A percentile compares a stretch with the other conserved stretches of the same genome.
Evolutionary conservation across 192 early-diverging fungal genomes (phyloP).

Genomic region (Gigaspora rosea): DNA sequence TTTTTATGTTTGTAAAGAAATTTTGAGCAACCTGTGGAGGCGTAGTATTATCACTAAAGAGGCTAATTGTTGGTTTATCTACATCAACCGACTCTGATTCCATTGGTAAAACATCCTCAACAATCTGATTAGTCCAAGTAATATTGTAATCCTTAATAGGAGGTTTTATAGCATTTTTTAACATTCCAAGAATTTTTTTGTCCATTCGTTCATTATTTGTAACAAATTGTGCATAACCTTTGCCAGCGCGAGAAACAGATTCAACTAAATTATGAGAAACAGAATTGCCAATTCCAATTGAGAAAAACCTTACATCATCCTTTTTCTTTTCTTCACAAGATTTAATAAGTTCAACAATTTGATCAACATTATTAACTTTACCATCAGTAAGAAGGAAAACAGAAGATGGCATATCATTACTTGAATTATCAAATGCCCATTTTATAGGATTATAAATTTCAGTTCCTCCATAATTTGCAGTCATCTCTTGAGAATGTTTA

Average conservation of each 20-base stretch:
- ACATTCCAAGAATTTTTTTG: too few relatives aligned
- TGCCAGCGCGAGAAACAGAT: conserved; percentile 49
- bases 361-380: conserved; percentile 48
- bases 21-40: background rate
- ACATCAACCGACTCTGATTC: background rate
- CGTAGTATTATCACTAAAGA: background rate
- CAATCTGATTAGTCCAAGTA: background rate
- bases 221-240: conserved; percentile 47
- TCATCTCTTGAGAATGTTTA: conserved; percentile 33
- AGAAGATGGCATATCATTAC: too few relatives aligned
- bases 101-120: too few relatives aligned
- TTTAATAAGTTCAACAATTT: conserved; percentile 41
- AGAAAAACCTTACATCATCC: conserved; percentile 45
- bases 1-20: background rate
- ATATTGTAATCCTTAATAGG: conserved; percentile 50
- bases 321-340: conserved; percentile 11
- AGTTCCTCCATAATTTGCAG: conserved; percentile 46
- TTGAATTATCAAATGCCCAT: too few relatives aligned
- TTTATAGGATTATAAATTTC: too few relatives aligned
- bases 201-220: too few relatives aligned
- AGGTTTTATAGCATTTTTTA: conserved; percentile 41
- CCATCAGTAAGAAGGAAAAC: conserved; percentile 51
- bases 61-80: background rate
- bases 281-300: conserved; percentile 48
- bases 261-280: conserved; percentile 56